Evolutionary conservation across 345 rosid species (phyloP), one percentile per base, ranked within the genome.

Genomic region (Trapa bicornis): DNA sequence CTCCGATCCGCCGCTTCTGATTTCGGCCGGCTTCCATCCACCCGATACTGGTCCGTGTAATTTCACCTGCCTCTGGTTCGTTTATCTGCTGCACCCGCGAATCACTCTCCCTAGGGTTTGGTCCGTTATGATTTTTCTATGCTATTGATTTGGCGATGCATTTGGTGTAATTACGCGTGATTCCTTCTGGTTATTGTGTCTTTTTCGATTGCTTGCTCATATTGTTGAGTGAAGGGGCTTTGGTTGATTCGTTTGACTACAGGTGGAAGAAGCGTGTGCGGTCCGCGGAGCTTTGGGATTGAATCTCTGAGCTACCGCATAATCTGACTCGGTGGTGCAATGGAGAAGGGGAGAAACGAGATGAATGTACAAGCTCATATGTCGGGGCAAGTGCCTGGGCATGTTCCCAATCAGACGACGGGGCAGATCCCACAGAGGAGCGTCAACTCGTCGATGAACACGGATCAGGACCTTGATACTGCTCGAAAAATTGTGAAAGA

Each of bases 401-500:
- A 77, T 74, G 79, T 77, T 47, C 73, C 81, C 16, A 78, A 71
- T 71, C 81, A 71, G 39, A 53, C 68, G 64, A 63, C 54, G 13
- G 56, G 41, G 68, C 75, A 73, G 62, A 61, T 70, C 70, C 70
- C 78, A 48, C 79, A 74, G 70, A 82, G 74, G 41, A 78, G 76
- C 76, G 82, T 82, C 67, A 73, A 74, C 65, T 65, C 70, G 6
- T 70, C 68, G 29, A 70, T 33, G 66, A 69, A 39, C 52, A 64
- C 74, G 84, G 95, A 87, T 58, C 72, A 75, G 56, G 94, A 86
- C 1, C 77, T 87, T 73, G 13, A 4, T 15, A 75, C 73, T 68
- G 79, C 75, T 70, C 85, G 95, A n/a, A 0, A 0, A 36, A 77
- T 2, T 65, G 80, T 89, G 82, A 81, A 68, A 48, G 83, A 72